These are phyloP conservation scores for Cucurbita argyrosperma DNA, from an alignment of 306 rosid genomes.

Conservation along the genomic window DNA sequence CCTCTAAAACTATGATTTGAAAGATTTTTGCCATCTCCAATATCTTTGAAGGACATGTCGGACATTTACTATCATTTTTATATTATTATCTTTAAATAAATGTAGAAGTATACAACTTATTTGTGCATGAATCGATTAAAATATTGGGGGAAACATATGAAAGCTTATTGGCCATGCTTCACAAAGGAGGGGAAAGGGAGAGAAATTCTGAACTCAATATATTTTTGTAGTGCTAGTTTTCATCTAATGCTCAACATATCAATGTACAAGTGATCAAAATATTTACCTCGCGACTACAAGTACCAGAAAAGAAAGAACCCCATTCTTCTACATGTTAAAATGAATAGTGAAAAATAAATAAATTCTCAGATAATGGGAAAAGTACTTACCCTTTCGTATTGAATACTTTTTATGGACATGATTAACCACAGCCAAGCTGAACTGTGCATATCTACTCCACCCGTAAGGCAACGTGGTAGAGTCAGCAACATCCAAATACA, in stretches of 20 bases:
- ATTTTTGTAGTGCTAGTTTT: neutral
- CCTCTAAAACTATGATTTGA: neutral
- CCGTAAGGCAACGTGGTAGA: slow-evolving; percentile 28
- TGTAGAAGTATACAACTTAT: neutral
- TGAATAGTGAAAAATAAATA: neutral
- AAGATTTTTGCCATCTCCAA: neutral
- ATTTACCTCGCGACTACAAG: neutral
- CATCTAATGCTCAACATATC: neutral
- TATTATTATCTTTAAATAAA: neutral
- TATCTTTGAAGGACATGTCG: neutral
- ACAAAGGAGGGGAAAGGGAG: neutral
- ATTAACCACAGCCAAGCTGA: slow-evolving; percentile 61
- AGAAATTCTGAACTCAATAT: neutral
- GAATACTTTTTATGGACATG: slow-evolving; percentile 57
- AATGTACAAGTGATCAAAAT: neutral
- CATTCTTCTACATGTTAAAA: neutral
- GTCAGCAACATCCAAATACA: slow-evolving; percentile 60
- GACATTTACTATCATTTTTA: neutral
- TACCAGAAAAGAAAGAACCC: neutral
- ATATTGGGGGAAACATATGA: neutral
- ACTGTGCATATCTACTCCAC: slow-evolving; percentile 36
- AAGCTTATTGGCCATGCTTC: neutral
- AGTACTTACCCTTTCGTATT: slow-evolving; percentile 56
- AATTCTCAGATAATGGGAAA: neutral
- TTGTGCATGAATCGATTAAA: neutral